Conservation (phyloP, 2,329 filamentous ascomycete species). For the Leptographium procerum region DNA sequence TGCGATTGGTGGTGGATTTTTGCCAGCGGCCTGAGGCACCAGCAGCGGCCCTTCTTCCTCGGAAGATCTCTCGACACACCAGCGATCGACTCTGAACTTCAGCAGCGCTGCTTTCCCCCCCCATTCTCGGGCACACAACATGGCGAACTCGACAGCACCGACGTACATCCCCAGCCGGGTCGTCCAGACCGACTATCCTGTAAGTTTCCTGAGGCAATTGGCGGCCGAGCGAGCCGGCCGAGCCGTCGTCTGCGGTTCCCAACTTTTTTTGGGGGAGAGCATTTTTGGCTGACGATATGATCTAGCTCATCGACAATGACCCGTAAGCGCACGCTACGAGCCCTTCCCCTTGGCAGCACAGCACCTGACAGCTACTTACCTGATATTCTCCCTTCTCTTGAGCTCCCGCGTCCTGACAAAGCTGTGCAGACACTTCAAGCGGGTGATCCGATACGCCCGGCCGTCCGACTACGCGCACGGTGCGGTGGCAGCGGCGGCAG, state of each 20-base stretch:
- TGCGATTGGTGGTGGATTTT: constrained; percentile 8
- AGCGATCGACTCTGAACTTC: constrained; percentile 2
- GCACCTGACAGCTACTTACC: too few species aligned
- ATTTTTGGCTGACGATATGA: constrained; percentile 10
- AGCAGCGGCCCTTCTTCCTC: background rate
- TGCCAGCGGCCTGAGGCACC: constrained; percentile 10
- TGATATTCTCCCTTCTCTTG: too few species aligned
- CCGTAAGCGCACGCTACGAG: constrained; percentile 50
- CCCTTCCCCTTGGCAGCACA: too few species aligned
- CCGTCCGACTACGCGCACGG: constrained; percentile 71
- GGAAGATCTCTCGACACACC: constrained; percentile 7
- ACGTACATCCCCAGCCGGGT: constrained; percentile 64
- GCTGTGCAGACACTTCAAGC: constrained; percentile 67
- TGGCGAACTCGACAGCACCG: constrained; percentile 26
- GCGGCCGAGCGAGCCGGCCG: constrained; percentile 2
- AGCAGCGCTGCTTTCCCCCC: too few species aligned
- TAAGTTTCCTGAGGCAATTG: constrained; percentile 36
- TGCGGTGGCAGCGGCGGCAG: constrained; percentile 54
- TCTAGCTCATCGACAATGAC: constrained; percentile 96
- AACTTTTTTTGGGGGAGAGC: background rate
- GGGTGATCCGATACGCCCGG: constrained; percentile 80
- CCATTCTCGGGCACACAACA: constrained; percentile 16
- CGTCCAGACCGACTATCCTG: constrained; percentile 74
- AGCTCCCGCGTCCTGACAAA: background rate
- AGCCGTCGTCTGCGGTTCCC: too few species aligned